Percentiles rank a stretch among this genome's conserved stretches.
phyloP scores from a whole-genome alignment of 2,329 filamentous ascomycete genomes.

The Aspergillus candidus region DNA sequence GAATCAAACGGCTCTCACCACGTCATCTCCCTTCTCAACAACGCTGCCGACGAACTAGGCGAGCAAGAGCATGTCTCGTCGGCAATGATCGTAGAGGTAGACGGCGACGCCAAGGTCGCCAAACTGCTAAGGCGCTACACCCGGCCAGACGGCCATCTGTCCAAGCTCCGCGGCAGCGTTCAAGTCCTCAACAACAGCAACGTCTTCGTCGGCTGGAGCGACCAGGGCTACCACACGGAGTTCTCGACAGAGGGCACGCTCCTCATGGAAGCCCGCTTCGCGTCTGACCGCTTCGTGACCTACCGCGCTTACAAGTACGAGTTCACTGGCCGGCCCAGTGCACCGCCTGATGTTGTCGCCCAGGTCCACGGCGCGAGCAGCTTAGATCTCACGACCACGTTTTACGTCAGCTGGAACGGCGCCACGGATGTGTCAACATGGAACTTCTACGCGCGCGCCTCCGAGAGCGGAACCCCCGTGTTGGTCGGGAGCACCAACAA shows the following conservation, averaged over 20 bases:
- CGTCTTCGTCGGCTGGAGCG: constrained; percentile 34
- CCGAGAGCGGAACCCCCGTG: constrained; percentile 17
- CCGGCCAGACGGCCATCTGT: constrained; percentile 31
- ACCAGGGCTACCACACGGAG: constrained; percentile 32
- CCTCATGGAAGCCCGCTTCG: constrained; percentile 34
- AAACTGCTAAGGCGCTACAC: constrained; percentile 23
- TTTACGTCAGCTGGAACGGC: too few species aligned
- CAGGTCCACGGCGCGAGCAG: constrained; percentile 23
- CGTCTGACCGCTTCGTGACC: constrained; percentile 28
- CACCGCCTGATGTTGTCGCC: constrained; percentile 29
- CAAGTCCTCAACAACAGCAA: constrained; percentile 33
- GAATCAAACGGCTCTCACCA: constrained; percentile 25
- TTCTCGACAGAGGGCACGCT: constrained; percentile 29
- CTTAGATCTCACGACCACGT: too few species aligned
- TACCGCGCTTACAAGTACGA: constrained; percentile 38
- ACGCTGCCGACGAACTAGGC: constrained; percentile 27
- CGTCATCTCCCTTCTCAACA: constrained; percentile 31
- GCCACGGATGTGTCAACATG: too few species aligned
- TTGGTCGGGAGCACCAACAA: constrained; percentile 26
- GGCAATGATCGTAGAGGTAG: constrained; percentile 28
- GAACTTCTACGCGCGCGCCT: constrained; percentile 1
- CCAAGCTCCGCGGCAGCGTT: constrained; percentile 31
- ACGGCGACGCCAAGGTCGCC: constrained; percentile 27
- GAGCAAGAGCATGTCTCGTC: constrained; percentile 24
- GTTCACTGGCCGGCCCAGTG: constrained; percentile 29